Conservation (phyloP, 805 yeast genomes). For the Wickerhamiella dianesei region DNA sequence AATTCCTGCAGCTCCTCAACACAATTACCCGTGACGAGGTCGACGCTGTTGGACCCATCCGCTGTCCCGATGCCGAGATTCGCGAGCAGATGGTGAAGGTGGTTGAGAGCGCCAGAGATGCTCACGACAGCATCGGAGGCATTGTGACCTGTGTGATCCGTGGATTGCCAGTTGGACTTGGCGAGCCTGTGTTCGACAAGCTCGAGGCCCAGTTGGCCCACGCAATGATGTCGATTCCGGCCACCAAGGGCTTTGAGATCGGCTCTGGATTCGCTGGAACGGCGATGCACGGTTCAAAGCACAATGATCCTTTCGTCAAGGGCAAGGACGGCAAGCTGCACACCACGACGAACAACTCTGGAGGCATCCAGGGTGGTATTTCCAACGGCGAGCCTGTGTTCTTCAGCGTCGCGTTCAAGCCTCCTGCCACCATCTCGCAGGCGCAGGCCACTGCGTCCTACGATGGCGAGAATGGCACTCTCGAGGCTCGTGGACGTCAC, state of each 20-base stretch:
- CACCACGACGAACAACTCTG: slow-evolving; percentile 83
- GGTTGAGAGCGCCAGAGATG: slow-evolving; percentile 74
- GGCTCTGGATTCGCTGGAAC: slow-evolving; percentile 95
- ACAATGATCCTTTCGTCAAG: slow-evolving; percentile 71
- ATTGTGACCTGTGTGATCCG: slow-evolving; percentile 94
- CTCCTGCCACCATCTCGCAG: slow-evolving; percentile 94
- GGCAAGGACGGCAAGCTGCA: slow-evolving; percentile 55
- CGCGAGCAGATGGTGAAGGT: slow-evolving; percentile 72
- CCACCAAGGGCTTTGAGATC: slow-evolving; percentile 94
- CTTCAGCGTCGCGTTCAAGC: slow-evolving; percentile 92
- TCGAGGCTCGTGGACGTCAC: slow-evolving; percentile 96
- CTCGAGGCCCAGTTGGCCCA: slow-evolving; percentile 91
- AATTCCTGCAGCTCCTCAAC: slow-evolving; percentile 52
- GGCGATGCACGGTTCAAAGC: slow-evolving; percentile 78
- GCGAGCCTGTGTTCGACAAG: slow-evolving; percentile 96
- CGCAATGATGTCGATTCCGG: slow-evolving; percentile 96
- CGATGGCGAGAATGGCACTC: slow-evolving; percentile 73
- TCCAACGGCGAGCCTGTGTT: slow-evolving; percentile 91
- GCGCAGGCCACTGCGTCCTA: slow-evolving; percentile 81
- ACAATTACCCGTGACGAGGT: slow-evolving; percentile 80
- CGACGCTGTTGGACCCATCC: slow-evolving; percentile 75
- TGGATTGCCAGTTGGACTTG: slow-evolving; percentile 88
- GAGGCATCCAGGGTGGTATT: slow-evolving; percentile 98
- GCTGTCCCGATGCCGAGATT: slow-evolving; percentile 73
- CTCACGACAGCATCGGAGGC: slow-evolving; percentile 92